Base-by-base conservation (phyloP, 495 filamentous ascomycete genomes). In the Podospora pseudoanserina region DNA sequence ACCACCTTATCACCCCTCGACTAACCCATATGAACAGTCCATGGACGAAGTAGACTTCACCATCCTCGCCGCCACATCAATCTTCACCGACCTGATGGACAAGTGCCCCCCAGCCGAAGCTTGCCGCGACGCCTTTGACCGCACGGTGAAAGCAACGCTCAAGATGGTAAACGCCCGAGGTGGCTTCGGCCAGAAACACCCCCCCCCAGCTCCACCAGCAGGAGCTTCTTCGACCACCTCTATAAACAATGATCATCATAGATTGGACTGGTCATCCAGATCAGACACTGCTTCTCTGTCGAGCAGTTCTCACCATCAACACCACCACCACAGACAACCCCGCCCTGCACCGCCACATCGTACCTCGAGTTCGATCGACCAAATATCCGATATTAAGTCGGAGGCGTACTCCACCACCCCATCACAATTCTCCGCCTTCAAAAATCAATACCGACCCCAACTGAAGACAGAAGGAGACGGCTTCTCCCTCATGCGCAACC, bases 41-140 rank as follows among this genome's bases (percentile, higher is more conserved):
- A 89, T 97, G 78, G 94, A 97, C 70, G 94, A 97, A 74, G 92
- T 98, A 20, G 94, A 98, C 74, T 96, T 96, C 74, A 97, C 94
- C 11, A 91, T 97, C 23, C 86, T 97, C 63, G 92, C 94, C n/a
- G 94, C 93, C 26, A 97, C 90, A 19, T 97, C 78, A 2, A 72
- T 79, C 6, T 80, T 84, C 61, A 75, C 79, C 3, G 79, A 81
- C 61, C 69, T 79, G 60, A 82, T 83, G 56, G 75, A 78, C 20
- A 77, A 79, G 32, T 81, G 82, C 60, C 80, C 73, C 18, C 78
- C 79, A 2, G 76, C 82, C n/a, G 82, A 79, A 32, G 72, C 94
- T n/a, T 98, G 94, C 73, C 87, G 93, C 2, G 94, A 97, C 76
- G 93, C 94, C 15, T 97, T 98, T 78, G 93, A 96, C 70, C 89